Evolutionary conservation across 352 stramenopile genomes (phyloP).

Genomic region (Pythium volutum): DNA sequence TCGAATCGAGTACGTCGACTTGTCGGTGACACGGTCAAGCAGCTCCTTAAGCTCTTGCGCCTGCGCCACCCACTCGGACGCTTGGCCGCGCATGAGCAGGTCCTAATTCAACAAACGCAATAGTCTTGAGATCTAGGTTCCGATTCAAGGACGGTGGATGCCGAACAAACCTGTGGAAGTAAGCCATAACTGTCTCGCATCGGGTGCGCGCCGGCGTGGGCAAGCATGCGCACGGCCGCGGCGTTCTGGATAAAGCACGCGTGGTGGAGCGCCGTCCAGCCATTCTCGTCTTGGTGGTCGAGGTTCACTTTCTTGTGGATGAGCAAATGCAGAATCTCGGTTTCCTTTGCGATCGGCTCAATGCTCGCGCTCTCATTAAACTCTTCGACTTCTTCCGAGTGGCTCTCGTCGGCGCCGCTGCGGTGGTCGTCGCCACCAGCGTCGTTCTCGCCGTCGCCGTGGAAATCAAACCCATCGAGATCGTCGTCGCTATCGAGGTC

Average conservation of each 20-base stretch:
- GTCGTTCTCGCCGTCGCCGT: slow-evolving; percentile 32
- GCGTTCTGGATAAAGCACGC: slow-evolving; percentile 77
- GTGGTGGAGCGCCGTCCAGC: slow-evolving; percentile 80
- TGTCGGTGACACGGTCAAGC: slow-evolving; percentile 63
- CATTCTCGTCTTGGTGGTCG: slow-evolving; percentile 80
- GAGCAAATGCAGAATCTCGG: slow-evolving; percentile 74
- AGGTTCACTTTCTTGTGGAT: slow-evolving; percentile 71
- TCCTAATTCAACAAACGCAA: slow-evolving; percentile 32
- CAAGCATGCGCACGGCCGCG: slow-evolving; percentile 68
- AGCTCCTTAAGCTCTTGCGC: slow-evolving; percentile 72
- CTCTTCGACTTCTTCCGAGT: slow-evolving; percentile 48
- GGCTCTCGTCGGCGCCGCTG: slow-evolving; percentile 13
- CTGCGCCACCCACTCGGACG: slow-evolving; percentile 63
- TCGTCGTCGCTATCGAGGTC: slow-evolving; percentile 36
- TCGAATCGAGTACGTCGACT: slow-evolving; percentile 64
- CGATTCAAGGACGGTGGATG: neutral
- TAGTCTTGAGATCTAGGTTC: neutral
- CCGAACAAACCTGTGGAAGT: slow-evolving; percentile 50
- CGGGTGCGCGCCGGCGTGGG: slow-evolving; percentile 61
- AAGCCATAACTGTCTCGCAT: slow-evolving; percentile 73
- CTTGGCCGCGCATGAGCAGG: slow-evolving; percentile 63
- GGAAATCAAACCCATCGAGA: slow-evolving; percentile 40
- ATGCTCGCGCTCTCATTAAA: slow-evolving; percentile 47
- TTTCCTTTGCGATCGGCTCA: slow-evolving; percentile 60
- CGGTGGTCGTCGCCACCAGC: slow-evolving; percentile 22